Conservation (phyloP, 1,139 yeast species). For the Starmera stellimalicola region DNA sequence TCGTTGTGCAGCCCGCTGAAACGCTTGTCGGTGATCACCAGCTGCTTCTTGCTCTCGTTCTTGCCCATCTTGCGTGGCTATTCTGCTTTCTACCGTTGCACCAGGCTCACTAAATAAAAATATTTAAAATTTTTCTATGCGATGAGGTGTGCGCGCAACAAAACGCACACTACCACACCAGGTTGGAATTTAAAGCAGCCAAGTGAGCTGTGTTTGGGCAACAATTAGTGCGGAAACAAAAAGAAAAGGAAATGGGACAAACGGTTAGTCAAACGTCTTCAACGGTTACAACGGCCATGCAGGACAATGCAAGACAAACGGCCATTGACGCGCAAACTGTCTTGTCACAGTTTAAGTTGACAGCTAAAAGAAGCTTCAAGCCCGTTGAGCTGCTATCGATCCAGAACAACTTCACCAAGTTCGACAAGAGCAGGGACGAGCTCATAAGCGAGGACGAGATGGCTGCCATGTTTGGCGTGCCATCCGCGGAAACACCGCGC, state of each 20-base stretch:
- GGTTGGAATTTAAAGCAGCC: no score
- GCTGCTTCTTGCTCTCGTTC: conserved; percentile 11
- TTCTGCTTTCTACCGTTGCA: conserved; percentile 2
- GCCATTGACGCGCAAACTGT: conserved; percentile 7
- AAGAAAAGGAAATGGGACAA: conserved; percentile 23
- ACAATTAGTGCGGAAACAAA: not conserved
- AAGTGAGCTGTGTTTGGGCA: no score
- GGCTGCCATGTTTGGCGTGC: conserved; percentile 22
- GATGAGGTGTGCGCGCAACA: not conserved
- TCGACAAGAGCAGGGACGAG: conserved; percentile 21
- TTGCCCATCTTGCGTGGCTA: conserved; percentile 6
- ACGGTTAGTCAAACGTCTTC: conserved; percentile 10
- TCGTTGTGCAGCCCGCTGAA: conserved; percentile 76
- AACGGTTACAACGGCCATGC: conserved; percentile 5
- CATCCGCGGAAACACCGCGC: conserved; percentile 17
- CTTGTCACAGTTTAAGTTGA: conserved; percentile 24
- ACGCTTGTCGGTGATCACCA: conserved; percentile 57
- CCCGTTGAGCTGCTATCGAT: conserved; percentile 32
- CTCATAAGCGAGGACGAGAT: conserved; percentile 21
- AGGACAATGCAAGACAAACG: not conserved
- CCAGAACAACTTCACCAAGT: conserved; percentile 20
- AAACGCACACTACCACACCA: no score
- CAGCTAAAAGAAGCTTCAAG: conserved; percentile 17
- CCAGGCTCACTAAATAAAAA: not conserved
- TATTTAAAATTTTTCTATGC: conserved; percentile 1